These are phyloP conservation scores for Dryas alaskensis DNA, from an alignment of 306 rosid species.

Conservation along the genomic window DNA sequence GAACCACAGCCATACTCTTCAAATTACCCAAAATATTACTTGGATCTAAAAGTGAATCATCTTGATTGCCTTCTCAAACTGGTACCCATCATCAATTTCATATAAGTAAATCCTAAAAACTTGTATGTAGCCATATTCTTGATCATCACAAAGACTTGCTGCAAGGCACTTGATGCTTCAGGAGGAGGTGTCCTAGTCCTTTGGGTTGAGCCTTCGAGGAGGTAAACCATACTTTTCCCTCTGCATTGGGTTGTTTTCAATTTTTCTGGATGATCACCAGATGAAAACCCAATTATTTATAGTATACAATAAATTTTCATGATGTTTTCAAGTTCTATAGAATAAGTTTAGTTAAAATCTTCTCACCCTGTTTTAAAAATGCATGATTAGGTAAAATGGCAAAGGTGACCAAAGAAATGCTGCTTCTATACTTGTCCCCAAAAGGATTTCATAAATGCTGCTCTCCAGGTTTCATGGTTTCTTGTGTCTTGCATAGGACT, in stretches of 20 bases:
- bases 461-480: no score
- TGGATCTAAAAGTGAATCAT: conserved; percentile 68
- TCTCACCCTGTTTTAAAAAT: conserved; percentile 66
- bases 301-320: neutral
- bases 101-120: conserved; percentile 12
- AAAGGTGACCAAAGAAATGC: neutral
- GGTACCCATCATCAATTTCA: conserved; percentile 2
- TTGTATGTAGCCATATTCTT: neutral
- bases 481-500: no score
- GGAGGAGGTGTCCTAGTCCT: conserved; percentile 54
- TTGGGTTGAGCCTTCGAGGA: conserved; percentile 32
- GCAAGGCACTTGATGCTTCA: conserved; percentile 51
- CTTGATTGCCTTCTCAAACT: conserved; percentile 89
- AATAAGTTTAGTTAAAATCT: conserved; percentile 81
- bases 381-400: neutral
- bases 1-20: conserved; percentile 73
- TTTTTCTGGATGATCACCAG: conserved; percentile 26
- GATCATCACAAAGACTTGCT: conserved; percentile 41
- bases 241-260: conserved; percentile 31
- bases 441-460: no score
- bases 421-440: neutral
- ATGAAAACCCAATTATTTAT: neutral
- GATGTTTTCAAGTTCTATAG: neutral
- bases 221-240: conserved; percentile 66
- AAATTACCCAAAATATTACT: conserved; percentile 88